These are phyloP conservation scores for Microascus cirrosus DNA, from an alignment of 2,329 filamentous ascomycete genomes.

Conservation along the genomic window DNA sequence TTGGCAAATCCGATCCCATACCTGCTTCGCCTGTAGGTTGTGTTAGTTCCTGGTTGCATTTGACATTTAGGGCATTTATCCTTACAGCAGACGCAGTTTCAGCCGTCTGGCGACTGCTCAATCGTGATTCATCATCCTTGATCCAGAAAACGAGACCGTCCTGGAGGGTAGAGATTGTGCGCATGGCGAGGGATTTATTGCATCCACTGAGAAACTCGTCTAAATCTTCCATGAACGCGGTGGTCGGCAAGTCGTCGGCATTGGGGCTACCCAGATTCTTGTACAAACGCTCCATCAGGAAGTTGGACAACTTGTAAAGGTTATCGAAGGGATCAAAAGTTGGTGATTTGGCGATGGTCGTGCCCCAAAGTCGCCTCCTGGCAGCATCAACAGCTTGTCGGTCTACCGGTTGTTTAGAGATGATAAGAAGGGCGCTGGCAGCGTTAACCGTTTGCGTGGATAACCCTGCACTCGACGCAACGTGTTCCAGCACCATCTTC, in stretches of 20 bases:
- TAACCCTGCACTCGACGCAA: slow-evolving; percentile 2
- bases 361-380: slow-evolving; percentile 56
- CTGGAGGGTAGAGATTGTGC: slow-evolving; percentile 50
- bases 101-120: slow-evolving; percentile 11
- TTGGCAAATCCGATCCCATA: slow-evolving; percentile 39
- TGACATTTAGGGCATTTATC: background rate
- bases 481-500: slow-evolving; percentile 23
- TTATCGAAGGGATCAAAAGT: slow-evolving; percentile 53
- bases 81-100: slow-evolving; percentile 3
- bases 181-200: slow-evolving; percentile 36
- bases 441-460: slow-evolving; percentile 19
- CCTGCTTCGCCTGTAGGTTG: slow-evolving; percentile 25
- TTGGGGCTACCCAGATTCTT: slow-evolving; percentile 24
- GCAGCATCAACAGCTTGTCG: slow-evolving; percentile 54
- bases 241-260: slow-evolving; percentile 19
- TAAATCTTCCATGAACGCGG: slow-evolving; percentile 41
- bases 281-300: slow-evolving; percentile 45
- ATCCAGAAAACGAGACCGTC: slow-evolving; percentile 52
- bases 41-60: slow-evolving; percentile 13
- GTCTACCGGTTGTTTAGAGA: slow-evolving; percentile 45
- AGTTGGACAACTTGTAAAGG: slow-evolving; percentile 49
- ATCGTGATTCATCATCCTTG: slow-evolving; percentile 30
- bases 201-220: slow-evolving; percentile 39
- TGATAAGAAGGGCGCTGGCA: slow-evolving; percentile 29
- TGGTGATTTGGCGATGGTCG: slow-evolving; percentile 24